Base-by-base conservation (phyloP, 1,284 basidiomycete species). In the Tylopilus sp. region DNA sequence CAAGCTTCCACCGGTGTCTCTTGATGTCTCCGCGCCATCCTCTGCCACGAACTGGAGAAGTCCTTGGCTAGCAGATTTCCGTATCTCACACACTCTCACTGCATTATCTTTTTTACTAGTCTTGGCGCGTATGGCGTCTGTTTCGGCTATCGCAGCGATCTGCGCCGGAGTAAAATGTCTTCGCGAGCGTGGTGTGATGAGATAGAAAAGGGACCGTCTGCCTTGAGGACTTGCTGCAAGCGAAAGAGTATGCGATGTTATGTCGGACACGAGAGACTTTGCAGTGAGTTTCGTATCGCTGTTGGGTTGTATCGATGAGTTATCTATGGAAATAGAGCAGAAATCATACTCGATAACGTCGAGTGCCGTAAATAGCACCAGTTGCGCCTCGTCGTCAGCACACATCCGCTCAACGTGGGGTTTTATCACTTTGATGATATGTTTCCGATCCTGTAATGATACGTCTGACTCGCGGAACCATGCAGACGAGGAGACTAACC, bases 271-370 rank as follows among this genome's bases (percentile, higher is more conserved):
- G 39, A 95, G 72, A 1, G 84, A 82, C 71, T 94, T 94, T 29
- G 80, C 75, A 39, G 88, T 79, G 40, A 93, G 76, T 72, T 93
- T 94, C 4, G 92, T 94, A 64, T 94, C 92, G 58, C 89, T 92
- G 58, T 6, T 34, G 16, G 30, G 42, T 10, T 31, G 30, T 19
- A 38, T 59, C 31, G 58, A 37, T 36, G 36, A 53, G 36, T 16
- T 21, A 23, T 25, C 31, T 21, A 35, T 16, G 16, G 19, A 15
- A 48, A 39, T 21, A 28, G 44, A 39, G 26, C 2, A 15, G 16
- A 25, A 31, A 71, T 9, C 81, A 44, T 64, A 92, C 90, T 95
- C 92, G 45, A 90, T 85, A 38, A 88, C 79, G 64, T 95, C 92
- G 15, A 94, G 74, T 2, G 89, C 88, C 0, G 90, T 90, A 68